Evolutionary conservation across 305 asterid species (phyloP), one percentile per base, ranked within the genome.

Genomic region (Lippia alba): DNA sequence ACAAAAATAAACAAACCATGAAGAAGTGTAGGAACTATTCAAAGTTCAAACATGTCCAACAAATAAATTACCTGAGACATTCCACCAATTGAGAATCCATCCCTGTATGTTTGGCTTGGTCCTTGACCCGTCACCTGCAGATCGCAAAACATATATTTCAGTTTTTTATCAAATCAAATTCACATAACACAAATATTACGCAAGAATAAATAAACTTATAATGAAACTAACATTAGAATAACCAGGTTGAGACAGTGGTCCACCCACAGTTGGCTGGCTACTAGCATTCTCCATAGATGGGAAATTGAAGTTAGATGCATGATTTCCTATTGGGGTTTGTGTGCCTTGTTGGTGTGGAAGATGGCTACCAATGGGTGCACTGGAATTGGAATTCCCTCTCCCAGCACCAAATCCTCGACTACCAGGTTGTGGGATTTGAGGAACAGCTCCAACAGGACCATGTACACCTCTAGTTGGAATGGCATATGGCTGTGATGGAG

Each of bases 381-480:
- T 24, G 41, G 41, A 36, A 8, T 8, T 85, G 61, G 92, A 74
- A 79, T 74, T 91, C 49, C 99, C 99, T 58, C 98, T 96, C 54
- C 98, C 99, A 53, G 92, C 85, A 58, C 95, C 96, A 76, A 96
- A 96, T 59, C 98, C 99, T 64, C 92, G 85, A 80, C 79, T 96
- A 74, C 97, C 98, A 18, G 97, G 87, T 74, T 87, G 96, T 44
- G 98, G 98, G 76, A 86, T 82, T 81, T 92, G 99, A 71, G 98
- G 97, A 61, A 85, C 88, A 40, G 92, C 85, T 53, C 98, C 98
- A 78, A 90, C 92, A 70, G 97, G 97, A 24, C 98, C 99, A 86
- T 92, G 98, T 61, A 88, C 96, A 68, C 94, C 92, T 66, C 97
- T 98, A 62, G 92, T 76, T 40, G 99, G 99, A 72, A 96, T 96